Base-by-base conservation (phyloP, 352 stramenopile genomes). In the Thraustochytrium striatum region DNA sequence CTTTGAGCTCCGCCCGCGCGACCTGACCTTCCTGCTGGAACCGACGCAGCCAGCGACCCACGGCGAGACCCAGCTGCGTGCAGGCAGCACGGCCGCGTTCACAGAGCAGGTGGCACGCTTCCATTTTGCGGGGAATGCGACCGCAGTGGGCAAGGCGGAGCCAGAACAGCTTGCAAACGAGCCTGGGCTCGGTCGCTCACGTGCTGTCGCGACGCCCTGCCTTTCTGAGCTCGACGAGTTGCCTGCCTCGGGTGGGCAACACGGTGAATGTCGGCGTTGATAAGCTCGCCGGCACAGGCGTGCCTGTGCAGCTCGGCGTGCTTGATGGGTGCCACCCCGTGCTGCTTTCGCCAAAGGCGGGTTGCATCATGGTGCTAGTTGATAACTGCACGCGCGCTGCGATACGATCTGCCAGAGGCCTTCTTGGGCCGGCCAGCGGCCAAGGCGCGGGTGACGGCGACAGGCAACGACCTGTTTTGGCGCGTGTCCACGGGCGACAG, bases 71-170 rank as follows among this genome's bases (percentile, higher is more conserved):
- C 9, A 25, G 35, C 44, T 30, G 3, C 65, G 68, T 21, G 65
- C 44, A 7, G 65, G 65, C 19, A 39, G 65, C 35, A 28, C 61
- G 3, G 44, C 44, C 13, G 28, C 44, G 19, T 75, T 75, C 30
- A 55, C 89, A 1, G 87, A 95, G 72, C 91, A 96, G 83, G 83
- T 87, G 3, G 55, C 75, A 5, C 70, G 61, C 47, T 75, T 75
- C 50, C 16, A 75, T 5, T 30, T 30, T 3, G 32, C 44, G 11
- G 65, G 30, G 3, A 28, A 50, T 9, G 32, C 65, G 11, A 75
- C 41, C 16, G 30, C 33, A 7, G 65, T 9, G 16, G 30, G 52
- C 13, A 3, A 70, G 3, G 43, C 65, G 2, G 25, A 30, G 30
- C 41, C 65, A 3, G 13, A 19, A 7, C 30, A 21, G 7, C 33